Conservation (phyloP, 352 stramenopile species). For the Phytophthora brassicae region DNA sequence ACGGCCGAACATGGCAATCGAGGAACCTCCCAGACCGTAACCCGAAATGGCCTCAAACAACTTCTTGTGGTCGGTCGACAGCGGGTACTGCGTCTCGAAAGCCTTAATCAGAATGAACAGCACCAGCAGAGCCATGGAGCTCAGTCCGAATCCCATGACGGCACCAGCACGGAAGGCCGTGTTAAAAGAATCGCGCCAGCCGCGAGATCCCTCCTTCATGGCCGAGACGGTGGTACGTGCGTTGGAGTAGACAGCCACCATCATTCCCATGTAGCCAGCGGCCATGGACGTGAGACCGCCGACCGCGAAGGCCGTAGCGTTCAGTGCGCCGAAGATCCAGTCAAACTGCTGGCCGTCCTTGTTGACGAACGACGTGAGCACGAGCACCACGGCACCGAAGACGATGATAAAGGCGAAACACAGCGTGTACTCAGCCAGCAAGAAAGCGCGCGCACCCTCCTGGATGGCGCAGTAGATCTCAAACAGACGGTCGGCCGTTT, state of each 20-base stretch:
- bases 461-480: conserved; percentile 97
- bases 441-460: conserved; percentile 97
- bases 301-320: conserved; percentile 96
- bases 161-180: conserved; percentile 97
- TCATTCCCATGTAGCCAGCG: conserved; percentile 99
- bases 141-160: conserved; percentile 99
- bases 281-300: conserved; percentile 97
- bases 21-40: conserved; percentile 98
- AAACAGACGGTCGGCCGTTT: conserved; percentile 84
- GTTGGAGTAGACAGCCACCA: conserved; percentile 99
- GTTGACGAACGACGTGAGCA: conserved; percentile 92
- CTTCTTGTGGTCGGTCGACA: conserved; percentile 81
- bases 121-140: conserved; percentile 96
- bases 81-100: conserved; percentile 92
- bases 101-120: conserved; percentile 96
- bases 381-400: conserved; percentile 85
- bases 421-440: conserved; percentile 98
- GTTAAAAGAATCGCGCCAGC: conserved; percentile 97
- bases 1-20: conserved; percentile 99
- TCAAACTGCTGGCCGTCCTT: conserved; percentile 81
- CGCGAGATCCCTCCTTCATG: conserved; percentile 91
- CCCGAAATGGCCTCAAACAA: conserved; percentile 97
- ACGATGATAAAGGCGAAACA: conserved; percentile 96
- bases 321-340: conserved; percentile 93
- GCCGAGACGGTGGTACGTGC: conserved; percentile 97